phyloP scores from a whole-genome alignment of 768 basidiomycete species.

The Mrakia blollopis region DNA sequence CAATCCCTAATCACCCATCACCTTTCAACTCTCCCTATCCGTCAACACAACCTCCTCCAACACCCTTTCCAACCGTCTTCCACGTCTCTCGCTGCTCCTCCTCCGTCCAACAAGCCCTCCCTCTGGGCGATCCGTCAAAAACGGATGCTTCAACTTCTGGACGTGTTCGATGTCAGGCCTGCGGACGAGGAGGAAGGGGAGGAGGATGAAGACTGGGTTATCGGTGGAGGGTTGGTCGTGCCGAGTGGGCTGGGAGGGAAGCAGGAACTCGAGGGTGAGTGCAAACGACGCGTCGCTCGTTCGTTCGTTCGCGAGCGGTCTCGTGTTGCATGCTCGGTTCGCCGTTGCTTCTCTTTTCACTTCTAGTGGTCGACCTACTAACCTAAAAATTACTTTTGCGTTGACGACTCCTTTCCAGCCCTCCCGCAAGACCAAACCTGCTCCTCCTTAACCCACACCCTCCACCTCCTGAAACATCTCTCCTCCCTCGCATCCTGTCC shows the following conservation, averaged over 20 bases:
- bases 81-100: neutral
- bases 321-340: too few relatives aligned
- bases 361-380: too few relatives aligned
- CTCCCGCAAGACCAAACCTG: neutral
- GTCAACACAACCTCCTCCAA: neutral
- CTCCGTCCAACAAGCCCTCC: neutral
- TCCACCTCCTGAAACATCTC: neutral
- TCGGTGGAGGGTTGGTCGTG: neutral
- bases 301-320: too few relatives aligned
- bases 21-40: neutral
- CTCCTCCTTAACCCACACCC: neutral
- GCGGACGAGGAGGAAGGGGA: constrained; percentile 5
- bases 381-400: too few relatives aligned
- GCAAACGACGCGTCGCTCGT: too few relatives aligned
- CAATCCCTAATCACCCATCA: neutral
- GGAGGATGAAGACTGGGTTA: constrained; percentile 9
- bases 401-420: neutral
- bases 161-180: neutral
- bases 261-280: neutral
- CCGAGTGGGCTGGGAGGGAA: neutral
- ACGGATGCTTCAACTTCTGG: neutral
- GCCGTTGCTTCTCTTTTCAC: too few relatives aligned
- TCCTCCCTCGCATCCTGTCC: neutral
- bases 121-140: neutral
- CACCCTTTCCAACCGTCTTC: neutral